phyloP scores from a whole-genome alignment of 768 basidiomycete species.

The Suillus brevipes region DNA sequence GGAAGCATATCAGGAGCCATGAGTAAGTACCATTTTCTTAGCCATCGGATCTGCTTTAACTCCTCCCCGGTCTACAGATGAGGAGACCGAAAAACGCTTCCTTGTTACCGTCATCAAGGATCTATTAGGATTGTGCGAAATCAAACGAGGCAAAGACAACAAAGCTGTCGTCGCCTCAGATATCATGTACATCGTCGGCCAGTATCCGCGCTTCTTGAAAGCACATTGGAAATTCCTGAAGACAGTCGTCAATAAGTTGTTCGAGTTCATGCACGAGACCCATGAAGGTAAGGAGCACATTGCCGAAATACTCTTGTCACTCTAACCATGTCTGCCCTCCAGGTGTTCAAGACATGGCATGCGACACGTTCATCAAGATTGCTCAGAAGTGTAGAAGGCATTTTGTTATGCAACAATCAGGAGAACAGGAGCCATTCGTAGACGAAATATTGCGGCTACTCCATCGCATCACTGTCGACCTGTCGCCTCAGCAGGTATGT shows the following conservation, averaged over 20 bases:
- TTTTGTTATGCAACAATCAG: conserved; percentile 98
- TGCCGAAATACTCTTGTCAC: conserved; percentile 17
- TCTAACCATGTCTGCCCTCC: conserved; percentile 10
- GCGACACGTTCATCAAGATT: conserved; percentile 99
- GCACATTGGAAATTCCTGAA: conserved; percentile 99
- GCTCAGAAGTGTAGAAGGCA: conserved; percentile 98
- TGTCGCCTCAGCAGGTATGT: conserved; percentile 80
- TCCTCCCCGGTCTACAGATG: conserved; percentile 53
- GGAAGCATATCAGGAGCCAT: conserved; percentile 99
- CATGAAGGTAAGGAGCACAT: conserved; percentile 70
- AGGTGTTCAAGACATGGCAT: conserved; percentile 99
- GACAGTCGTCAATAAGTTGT: conserved; percentile 98
- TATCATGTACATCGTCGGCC: conserved; percentile 99
- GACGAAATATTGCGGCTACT: conserved; percentile 93
- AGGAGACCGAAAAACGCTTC: conserved; percentile 99
- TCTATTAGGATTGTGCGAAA: conserved; percentile 93
- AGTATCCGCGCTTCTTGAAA: conserved; percentile 98
- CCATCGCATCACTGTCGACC: conserved; percentile 91
- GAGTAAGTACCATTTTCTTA: conserved; percentile 60
- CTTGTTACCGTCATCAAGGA: conserved; percentile 99
- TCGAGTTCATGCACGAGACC: conserved; percentile 99
- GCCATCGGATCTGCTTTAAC: conserved; percentile 1
- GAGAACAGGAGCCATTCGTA: conserved; percentile 95
- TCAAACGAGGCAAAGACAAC: conserved; percentile 99
- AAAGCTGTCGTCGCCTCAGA: conserved; percentile 97